Percentiles rank a stretch among this genome's conserved stretches.
These are phyloP conservation scores for Suillus clintonianus DNA, from an alignment of 768 basidiomycete species.

Conservation along the genomic window DNA sequence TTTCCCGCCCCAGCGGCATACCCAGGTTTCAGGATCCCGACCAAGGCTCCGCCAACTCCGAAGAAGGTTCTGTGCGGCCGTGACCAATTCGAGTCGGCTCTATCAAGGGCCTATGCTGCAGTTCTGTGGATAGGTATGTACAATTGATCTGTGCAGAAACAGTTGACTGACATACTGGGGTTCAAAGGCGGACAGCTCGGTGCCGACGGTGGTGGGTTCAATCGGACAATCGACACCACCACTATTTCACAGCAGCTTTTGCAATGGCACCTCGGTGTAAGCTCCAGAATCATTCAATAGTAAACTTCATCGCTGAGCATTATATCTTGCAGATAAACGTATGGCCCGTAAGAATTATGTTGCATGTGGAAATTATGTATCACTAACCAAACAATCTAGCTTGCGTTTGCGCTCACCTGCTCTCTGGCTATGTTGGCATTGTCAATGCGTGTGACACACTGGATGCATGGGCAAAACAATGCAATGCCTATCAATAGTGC, in stretches of 20 bases:
- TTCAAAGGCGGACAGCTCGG: conserved; percentile 13
- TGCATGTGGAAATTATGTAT: not conserved
- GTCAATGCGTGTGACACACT: not conserved
- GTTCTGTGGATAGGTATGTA: conserved; percentile 14
- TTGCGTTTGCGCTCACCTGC: conserved; percentile 1
- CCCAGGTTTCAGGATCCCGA: not conserved
- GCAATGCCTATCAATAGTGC: conserved; percentile 3
- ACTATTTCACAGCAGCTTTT: conserved; percentile 9
- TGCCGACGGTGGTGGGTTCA: conserved; percentile 9
- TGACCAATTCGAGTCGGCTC: not conserved
- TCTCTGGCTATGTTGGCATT: conserved; percentile 10
- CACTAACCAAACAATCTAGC: not conserved
- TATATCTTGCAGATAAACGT: conserved; percentile 10
- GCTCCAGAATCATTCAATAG: not conserved
- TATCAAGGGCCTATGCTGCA: conserved; percentile 7
- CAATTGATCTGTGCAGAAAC: not conserved
- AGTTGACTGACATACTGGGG: not conserved
- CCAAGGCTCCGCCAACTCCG: not conserved
- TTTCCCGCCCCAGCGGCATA: not conserved
- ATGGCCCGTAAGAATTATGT: conserved; percentile 11
- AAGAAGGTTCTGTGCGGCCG: not conserved
- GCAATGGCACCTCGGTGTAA: conserved; percentile 16
- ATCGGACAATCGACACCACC: not conserved
- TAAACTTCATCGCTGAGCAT: not conserved
- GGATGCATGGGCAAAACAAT: not conserved